Evolutionary conservation across 2,329 filamentous ascomycete genomes (phyloP).

Genomic region (Venturia oleaginea): DNA sequence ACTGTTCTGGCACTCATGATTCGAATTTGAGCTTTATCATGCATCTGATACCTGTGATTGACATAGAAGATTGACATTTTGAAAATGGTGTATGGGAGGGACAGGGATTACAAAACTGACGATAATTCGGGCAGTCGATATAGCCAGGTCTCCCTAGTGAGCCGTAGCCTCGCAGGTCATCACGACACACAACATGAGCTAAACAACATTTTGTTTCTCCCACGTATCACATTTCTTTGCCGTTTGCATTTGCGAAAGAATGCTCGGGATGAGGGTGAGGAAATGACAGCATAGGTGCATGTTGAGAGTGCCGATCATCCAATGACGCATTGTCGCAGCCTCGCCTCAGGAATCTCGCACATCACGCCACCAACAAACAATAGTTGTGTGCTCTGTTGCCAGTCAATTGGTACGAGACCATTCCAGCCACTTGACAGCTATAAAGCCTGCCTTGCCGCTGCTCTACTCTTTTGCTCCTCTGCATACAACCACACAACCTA

Average conservation of each 20-base stretch:
- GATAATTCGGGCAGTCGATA: background rate
- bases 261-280: background rate
- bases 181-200: background rate
- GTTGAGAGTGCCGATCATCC: background rate
- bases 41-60: too few species aligned
- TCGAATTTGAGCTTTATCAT: background rate
- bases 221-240: background rate
- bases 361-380: background rate
- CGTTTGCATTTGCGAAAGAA: background rate
- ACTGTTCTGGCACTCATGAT: background rate
- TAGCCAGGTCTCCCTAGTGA: background rate
- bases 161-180: background rate
- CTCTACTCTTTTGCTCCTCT: background rate
- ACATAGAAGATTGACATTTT: too few species aligned
- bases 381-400: background rate
- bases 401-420: background rate
- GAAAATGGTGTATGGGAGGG: background rate
- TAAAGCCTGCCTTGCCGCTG: background rate
- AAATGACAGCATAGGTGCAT: background rate
- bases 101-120: too few species aligned
- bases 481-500: background rate
- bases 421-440: background rate
- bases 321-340: conserved; percentile 1
- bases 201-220: background rate
- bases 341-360: background rate